Base-by-base conservation (phyloP, 2,329 filamentous ascomycete species). In the Hymenoscyphus infarciens region DNA sequence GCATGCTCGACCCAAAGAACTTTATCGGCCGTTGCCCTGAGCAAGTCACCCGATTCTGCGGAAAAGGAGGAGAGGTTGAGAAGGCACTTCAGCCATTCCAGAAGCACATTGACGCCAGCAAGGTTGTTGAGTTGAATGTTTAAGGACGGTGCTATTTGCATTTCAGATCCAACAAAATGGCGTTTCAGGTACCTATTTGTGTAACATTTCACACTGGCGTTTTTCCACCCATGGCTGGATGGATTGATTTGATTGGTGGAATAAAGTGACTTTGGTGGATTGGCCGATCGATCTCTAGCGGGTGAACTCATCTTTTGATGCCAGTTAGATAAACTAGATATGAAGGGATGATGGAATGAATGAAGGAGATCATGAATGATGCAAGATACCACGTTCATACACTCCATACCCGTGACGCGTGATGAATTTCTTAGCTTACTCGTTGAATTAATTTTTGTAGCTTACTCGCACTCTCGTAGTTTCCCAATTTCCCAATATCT, bases 1-100 rank as follows among this genome's bases (percentile, higher is more conserved):
- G 74, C 52, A 82, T 93, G 77, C 77, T 93, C 56, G 82, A 88
- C 65, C 81, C 89, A 1, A 82, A 82, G 70, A 79, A 81, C 62
- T 87, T 86, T 66, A 82, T 84, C 60, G 85, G 85, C 4, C 74
- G 83, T 56, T 79, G 78, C 31, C 78, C 80, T 25, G 75, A 87
- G 75, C 77, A 83, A 72, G 81, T 87, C 22, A 77, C 77, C 65
- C 79, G 76, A 66, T 87, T 84, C 61, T 74, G 72, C 59, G 71
- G 69, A 71, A 77, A 78, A 62, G 75, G 76, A 58, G 80, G 77
- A 52, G 80, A 81, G 66, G 79, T 84, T 11, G 75, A 77, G 59
- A 74, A 77, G 61, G 79, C 79, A 22, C 68, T 84, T 60, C 75
- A 73, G 72, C 77, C 78, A 19, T 85, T 83, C 69, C 75, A 75